Evolutionary conservation across 2,329 filamentous ascomycete species (phyloP).

Genomic region (Aureobasidium mangrovei): DNA sequence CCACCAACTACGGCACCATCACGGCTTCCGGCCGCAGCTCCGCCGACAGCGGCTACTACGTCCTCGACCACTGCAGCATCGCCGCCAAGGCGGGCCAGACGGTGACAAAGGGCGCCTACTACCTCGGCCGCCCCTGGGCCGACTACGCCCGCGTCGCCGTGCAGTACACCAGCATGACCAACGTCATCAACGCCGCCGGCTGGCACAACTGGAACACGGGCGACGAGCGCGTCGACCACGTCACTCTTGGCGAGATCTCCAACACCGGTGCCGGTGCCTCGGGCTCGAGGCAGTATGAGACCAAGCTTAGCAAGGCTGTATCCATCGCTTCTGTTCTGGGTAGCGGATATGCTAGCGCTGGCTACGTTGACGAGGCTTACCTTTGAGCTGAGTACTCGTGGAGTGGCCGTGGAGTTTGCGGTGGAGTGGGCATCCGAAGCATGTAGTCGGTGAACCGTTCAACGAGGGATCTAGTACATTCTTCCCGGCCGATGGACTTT

Average conservation of each 20-base stretch:
- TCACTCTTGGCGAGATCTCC: conserved; percentile 50
- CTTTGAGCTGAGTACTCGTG: conserved; percentile 7
- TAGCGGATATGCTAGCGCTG: conserved; percentile 28
- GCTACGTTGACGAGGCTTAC: conserved; percentile 39
- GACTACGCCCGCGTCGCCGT: conserved; percentile 44
- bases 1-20: conserved; percentile 35
- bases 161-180: conserved; percentile 43
- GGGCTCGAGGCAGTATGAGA: conserved; percentile 43
- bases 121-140: conserved; percentile 47
- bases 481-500: too few relatives aligned
- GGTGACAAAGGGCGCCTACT: conserved; percentile 35
- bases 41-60: conserved; percentile 41
- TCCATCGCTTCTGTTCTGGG: conserved; percentile 40
- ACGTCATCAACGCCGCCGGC: conserved; percentile 51
- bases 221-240: conserved; percentile 42
- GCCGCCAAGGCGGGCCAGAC: conserved; percentile 32
- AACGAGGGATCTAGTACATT: too few relatives aligned
- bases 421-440: too few relatives aligned
- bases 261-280: conserved; percentile 50
- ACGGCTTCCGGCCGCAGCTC: conserved; percentile 36
- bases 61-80: conserved; percentile 47
- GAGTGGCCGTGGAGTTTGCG: too few relatives aligned
- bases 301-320: conserved; percentile 33
- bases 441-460: too few relatives aligned
- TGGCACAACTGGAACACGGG: conserved; percentile 49